These are phyloP conservation scores for Penicillium verhagenii DNA, from an alignment of 495 filamentous ascomycete genomes.

Conservation along the genomic window DNA sequence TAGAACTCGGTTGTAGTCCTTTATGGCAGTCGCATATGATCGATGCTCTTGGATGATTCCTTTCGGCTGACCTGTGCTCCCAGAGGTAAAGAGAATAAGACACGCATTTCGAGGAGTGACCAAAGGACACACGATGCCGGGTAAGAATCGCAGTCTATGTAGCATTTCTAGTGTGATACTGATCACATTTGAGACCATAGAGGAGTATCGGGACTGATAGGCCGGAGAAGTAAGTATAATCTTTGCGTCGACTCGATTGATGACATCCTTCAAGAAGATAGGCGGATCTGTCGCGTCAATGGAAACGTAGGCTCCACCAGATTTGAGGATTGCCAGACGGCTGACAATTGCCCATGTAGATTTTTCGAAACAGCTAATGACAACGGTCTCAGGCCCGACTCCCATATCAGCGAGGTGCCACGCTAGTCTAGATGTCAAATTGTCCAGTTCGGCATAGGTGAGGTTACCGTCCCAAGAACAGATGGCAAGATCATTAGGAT, in stretches of 20 bases:
- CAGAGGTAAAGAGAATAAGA: constrained; percentile 43
- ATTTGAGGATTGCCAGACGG: constrained; percentile 35
- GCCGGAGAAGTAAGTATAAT: constrained; percentile 1
- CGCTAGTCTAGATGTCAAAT: not conserved
- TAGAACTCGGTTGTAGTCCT: constrained; percentile 17
- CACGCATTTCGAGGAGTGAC: constrained; percentile 20
- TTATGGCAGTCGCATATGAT: constrained; percentile 29
- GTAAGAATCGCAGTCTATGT: not conserved
- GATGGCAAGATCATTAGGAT: constrained; percentile 1
- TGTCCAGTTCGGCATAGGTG: constrained; percentile 4
- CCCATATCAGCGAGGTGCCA: constrained; percentile 13
- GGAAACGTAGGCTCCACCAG: not conserved
- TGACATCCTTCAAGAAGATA: not conserved
- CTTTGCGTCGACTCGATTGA: not conserved
- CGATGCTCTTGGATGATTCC: constrained; percentile 49
- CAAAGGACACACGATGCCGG: not conserved
- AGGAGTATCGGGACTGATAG: not conserved
- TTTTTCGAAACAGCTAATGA: constrained; percentile 57
- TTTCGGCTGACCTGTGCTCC: constrained; percentile 46
- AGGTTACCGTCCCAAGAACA: constrained; percentile 17
- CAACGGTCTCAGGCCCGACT: constrained; percentile 36
- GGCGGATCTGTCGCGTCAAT: not conserved
- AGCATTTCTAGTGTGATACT: not conserved
- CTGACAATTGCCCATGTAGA: constrained; percentile 42
- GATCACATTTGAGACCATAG: not conserved